These are phyloP conservation scores for Eucalyptus pauciflora DNA, from an alignment of 345 rosid species.

Conservation along the genomic window DNA sequence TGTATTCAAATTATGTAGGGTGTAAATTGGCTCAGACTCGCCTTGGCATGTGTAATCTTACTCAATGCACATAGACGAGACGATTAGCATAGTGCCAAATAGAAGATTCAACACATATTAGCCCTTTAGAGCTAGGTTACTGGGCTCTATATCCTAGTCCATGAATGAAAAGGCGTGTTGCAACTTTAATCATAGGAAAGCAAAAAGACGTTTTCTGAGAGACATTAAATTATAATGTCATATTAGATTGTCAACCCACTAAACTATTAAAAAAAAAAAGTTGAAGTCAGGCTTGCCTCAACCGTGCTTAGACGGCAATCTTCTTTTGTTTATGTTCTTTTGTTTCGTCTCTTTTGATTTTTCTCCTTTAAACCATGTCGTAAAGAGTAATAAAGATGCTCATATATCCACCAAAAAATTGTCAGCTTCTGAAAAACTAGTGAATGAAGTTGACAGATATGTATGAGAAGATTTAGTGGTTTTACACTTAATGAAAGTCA, in stretches of 20 bases:
- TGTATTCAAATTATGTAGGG: background rate
- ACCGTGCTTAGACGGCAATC: background rate
- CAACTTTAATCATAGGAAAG: background rate
- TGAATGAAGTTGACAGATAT: background rate
- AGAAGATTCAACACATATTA: background rate
- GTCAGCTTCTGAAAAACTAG: background rate
- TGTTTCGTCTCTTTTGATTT: background rate
- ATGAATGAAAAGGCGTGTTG: background rate
- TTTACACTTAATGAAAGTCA: background rate
- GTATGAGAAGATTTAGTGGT: background rate
- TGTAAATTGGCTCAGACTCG: fast-evolving
- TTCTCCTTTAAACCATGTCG: background rate
- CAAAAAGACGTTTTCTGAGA: background rate
- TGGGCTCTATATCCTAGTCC: background rate
- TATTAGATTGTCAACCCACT: background rate
- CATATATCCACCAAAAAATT: background rate
- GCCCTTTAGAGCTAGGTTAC: background rate
- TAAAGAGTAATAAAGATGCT: background rate
- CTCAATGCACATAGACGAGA: background rate
- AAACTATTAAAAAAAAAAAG: background rate
- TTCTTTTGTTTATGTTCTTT: too few species aligned
- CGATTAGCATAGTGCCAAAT: background rate
- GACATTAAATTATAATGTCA: background rate
- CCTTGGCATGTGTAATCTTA: background rate
- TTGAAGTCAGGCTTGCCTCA: background rate